Percentiles rank a stretch among this genome's conserved stretches.
These are phyloP conservation scores for Coleophoma crateriformis DNA, from an alignment of 2,329 filamentous ascomycete species.

Conservation along the genomic window DNA sequence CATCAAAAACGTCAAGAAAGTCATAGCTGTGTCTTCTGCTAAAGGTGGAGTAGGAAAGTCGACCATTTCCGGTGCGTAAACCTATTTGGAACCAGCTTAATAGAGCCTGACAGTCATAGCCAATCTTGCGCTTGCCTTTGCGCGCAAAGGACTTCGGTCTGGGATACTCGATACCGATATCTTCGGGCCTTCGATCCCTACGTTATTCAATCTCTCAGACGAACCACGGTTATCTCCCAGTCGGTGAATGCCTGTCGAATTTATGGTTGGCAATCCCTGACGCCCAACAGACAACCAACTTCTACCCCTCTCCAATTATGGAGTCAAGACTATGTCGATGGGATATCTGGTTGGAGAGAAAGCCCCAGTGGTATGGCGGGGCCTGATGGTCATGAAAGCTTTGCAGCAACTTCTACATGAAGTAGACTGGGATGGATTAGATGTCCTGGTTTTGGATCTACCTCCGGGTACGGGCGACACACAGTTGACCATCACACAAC, in stretches of 20 bases:
- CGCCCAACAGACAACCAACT: conserved; percentile 63
- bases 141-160: conserved; percentile 71
- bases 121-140: conserved; percentile 84
- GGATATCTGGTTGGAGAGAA: conserved; percentile 80
- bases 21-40: conserved; percentile 95
- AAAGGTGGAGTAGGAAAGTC: conserved; percentile 99
- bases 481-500: conserved; percentile 94
- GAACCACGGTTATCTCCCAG: conserved; percentile 72
- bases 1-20: conserved; percentile 80
- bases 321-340: conserved; percentile 98
- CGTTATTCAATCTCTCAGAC: conserved; percentile 74
- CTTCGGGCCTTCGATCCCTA: conserved; percentile 92
- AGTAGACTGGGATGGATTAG: conserved; percentile 87
- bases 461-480: conserved; percentile 95
- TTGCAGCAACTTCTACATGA: conserved; percentile 93
- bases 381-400: conserved; percentile 96
- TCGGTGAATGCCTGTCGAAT: conserved; percentile 33
- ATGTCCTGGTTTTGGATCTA: conserved; percentile 83
- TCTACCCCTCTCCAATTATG: conserved; percentile 86
- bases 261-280: conserved; percentile 16
- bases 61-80: conserved; percentile 68
- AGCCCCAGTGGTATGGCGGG: conserved; percentile 88
- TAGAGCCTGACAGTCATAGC: conserved; percentile 29
- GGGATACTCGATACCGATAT: conserved; percentile 95
- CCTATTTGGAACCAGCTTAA: neutral